These are phyloP conservation scores for Daldinia concentrica DNA, from an alignment of 495 filamentous ascomycete genomes.

Conservation along the genomic window DNA sequence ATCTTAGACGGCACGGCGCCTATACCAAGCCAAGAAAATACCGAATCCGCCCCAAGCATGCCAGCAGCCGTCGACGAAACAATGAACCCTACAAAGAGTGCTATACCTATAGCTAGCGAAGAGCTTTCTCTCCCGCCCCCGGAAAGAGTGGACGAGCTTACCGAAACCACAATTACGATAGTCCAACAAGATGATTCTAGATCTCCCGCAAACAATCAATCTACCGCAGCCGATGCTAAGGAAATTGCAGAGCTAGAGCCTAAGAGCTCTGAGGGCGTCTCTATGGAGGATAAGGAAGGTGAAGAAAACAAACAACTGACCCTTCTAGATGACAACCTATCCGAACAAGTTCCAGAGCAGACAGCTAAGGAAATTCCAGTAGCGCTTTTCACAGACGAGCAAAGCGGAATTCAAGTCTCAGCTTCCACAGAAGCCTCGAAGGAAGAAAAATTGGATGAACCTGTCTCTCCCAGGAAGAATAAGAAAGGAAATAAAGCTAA, in stretches of 20 bases:
- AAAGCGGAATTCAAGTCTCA: not conserved
- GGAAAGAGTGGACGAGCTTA: slow-evolving; percentile 6
- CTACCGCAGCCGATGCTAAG: slow-evolving; percentile 7
- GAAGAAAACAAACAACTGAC: slow-evolving; percentile 13
- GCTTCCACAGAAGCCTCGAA: not conserved
- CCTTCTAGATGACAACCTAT: not conserved
- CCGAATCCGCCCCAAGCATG: slow-evolving; percentile 12
- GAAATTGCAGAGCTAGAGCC: slow-evolving; percentile 11
- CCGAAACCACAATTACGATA: slow-evolving; percentile 12
- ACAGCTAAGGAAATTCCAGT: slow-evolving; percentile 1
- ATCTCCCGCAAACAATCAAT: not conserved
- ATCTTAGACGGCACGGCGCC: slow-evolving; percentile 10
- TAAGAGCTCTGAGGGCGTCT: slow-evolving; percentile 6
- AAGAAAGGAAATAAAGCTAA: slow-evolving; percentile 47
- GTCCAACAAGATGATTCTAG: slow-evolving; percentile 23
- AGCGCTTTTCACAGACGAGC: not conserved
- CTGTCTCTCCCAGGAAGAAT: slow-evolving; percentile 35
- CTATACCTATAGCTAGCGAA: slow-evolving; percentile 3
- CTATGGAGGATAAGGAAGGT: slow-evolving; percentile 13
- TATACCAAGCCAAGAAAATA: slow-evolving; percentile 2
- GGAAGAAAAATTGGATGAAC: not conserved
- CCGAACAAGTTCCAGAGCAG: slow-evolving; percentile 9
- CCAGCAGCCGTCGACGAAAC: slow-evolving; percentile 14
- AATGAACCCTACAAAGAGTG: slow-evolving; percentile 2
- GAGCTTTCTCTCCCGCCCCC: not conserved